phyloP scores from a whole-genome alignment of 2,329 filamentous ascomycete genomes.

The Aspergillus neotritici region DNA sequence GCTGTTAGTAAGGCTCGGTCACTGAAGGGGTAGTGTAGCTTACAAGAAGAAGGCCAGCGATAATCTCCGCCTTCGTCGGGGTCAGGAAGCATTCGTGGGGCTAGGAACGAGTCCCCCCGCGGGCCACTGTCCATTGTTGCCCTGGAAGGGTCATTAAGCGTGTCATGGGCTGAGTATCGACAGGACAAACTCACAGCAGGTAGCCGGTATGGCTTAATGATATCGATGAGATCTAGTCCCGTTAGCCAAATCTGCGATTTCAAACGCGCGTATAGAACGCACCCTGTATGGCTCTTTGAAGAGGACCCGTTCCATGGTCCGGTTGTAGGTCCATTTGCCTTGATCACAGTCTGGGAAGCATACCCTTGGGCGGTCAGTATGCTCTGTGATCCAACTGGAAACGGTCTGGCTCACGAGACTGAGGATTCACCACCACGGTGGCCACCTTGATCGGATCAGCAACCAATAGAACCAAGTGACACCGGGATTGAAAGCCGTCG shows the following conservation, averaged over 20 bases:
- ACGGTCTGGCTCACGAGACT: slow-evolving; percentile 26
- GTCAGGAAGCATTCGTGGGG: slow-evolving; percentile 26
- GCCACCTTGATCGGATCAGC: slow-evolving; percentile 16
- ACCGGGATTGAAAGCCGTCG: too few species aligned
- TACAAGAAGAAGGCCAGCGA: slow-evolving; percentile 27
- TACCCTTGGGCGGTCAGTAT: slow-evolving; percentile 17
- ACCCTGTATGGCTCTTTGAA: slow-evolving; percentile 31
- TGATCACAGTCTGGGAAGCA: slow-evolving; percentile 30
- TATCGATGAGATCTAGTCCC: slow-evolving; percentile 29
- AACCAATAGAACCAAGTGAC: too few species aligned
- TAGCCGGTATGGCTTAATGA: slow-evolving; percentile 33
- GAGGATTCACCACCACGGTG: slow-evolving; percentile 25
- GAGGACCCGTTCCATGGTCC: slow-evolving; percentile 29
- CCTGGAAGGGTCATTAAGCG: slow-evolving; percentile 20
- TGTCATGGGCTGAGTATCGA: background rate
- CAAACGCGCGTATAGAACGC: slow-evolving; percentile 4
- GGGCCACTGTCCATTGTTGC: slow-evolving; percentile 33
- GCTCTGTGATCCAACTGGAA: background rate
- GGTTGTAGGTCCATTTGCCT: slow-evolving; percentile 28
- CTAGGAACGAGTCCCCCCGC: slow-evolving; percentile 28
- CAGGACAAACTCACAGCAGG: slow-evolving; percentile 25
- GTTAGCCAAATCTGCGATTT: too few species aligned
- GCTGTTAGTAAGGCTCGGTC: background rate
- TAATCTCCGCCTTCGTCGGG: slow-evolving; percentile 29
- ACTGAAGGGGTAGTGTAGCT: slow-evolving; percentile 3